Base-by-base conservation (phyloP, 768 basidiomycete genomes). In the Pisolithus tinctorius region DNA sequence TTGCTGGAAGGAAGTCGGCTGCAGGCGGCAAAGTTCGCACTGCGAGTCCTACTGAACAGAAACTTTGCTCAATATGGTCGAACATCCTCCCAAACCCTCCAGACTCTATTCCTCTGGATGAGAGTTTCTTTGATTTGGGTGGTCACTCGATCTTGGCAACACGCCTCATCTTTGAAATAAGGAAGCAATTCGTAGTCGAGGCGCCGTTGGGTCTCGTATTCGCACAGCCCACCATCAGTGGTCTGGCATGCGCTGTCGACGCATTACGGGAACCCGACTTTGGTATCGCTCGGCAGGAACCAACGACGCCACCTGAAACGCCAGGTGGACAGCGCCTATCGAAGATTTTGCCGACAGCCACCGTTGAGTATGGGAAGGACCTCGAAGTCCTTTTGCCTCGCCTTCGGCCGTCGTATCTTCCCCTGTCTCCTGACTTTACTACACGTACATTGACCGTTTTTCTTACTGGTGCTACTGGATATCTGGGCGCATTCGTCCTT, bases 101-200 rank as follows among this genome's bases (percentile, higher is more conserved):
- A 0, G 73, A 79, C 7, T 79, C 84, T 1, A 82, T 99, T 44
- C 88, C 93, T 4, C 65, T 88, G 9, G 87, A 97, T 64, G 95
- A 98, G 62, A 91, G 82, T 66, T 99, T 99, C 80, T 98, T 97
- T 71, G 95, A 99, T 65, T 79, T 98, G 40, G 96, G 96, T 45
- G 96, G 96, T 6, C 96, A 99, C 70, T 98, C 96, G 14, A 97
- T 99, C 61, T 81, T 99, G 42, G 96, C 96, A 0, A 99, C 96
- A 2, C 86, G 94, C 25, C 82, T 98, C 54, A 91, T 97, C 60
- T 98, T 99, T 65, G 93, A 97, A 69, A 85, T 99, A 48, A 85
- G 96, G 61, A 96, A 94, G 69, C 73, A 77, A 0, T 96, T 98
- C 66, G 84, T 93, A 10, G 77, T 96, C 17, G 83, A 94, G 49